phyloP scores from a whole-genome alignment of 805 yeast genomes.

The Saturnispora dispora region DNA sequence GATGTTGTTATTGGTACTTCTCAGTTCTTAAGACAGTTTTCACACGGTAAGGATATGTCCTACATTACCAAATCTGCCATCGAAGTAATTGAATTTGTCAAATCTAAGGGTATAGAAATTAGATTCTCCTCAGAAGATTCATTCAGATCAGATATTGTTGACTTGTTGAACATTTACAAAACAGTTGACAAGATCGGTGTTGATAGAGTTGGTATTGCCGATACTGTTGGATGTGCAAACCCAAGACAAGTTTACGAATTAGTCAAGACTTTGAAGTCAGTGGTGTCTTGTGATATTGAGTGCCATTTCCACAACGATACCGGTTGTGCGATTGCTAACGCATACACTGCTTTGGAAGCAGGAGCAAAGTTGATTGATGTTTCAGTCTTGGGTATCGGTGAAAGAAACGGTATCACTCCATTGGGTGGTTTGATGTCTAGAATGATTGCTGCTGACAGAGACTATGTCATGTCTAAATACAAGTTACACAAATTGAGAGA shows the following conservation, averaged over 20 bases:
- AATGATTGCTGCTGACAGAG: conserved; percentile 98
- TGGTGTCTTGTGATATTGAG: conserved; percentile 94
- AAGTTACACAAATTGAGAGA: conserved; percentile 94
- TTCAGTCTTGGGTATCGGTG: conserved; percentile 95
- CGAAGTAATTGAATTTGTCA: conserved; percentile 95
- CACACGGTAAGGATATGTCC: conserved; percentile 98
- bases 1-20: conserved; percentile 98
- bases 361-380: conserved; percentile 95
- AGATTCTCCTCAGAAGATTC: conserved; percentile 96
- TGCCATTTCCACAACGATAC: conserved; percentile 99
- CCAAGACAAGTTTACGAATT: conserved; percentile 98
- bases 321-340: conserved; percentile 98
- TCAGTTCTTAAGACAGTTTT: conserved; percentile 84
- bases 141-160: conserved; percentile 93
- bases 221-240: conserved; percentile 97
- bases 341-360: conserved; percentile 95
- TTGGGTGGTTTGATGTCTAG: conserved; percentile 98
- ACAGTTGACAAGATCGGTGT: conserved; percentile 97
- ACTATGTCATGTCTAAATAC: conserved; percentile 87
- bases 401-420: conserved; percentile 97
- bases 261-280: conserved; percentile 85
- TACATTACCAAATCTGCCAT: conserved; percentile 93
- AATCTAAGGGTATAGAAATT: conserved; percentile 92
- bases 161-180: conserved; percentile 86
- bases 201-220: conserved; percentile 98